Evolutionary conservation across 805 yeast species (phyloP).

Genomic region (Wickerhamiella siamensis): DNA sequence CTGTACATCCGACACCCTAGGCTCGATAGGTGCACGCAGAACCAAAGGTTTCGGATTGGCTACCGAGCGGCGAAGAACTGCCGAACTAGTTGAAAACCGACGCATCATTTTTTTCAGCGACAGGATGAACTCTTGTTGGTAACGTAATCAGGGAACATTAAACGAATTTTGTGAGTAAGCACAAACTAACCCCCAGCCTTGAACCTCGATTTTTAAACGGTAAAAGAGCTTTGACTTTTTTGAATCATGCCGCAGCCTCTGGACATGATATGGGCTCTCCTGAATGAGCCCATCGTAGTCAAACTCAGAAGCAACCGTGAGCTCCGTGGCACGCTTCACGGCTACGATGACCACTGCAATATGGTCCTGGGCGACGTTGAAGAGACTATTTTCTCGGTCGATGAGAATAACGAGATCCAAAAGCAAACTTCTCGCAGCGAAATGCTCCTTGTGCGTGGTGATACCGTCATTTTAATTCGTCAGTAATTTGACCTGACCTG

Average conservation of each 20-base stretch:
- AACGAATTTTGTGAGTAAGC: no score
- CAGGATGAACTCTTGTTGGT: neutral
- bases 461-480: slow-evolving; percentile 75
- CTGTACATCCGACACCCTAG: slow-evolving; percentile 56
- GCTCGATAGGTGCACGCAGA: slow-evolving; percentile 72
- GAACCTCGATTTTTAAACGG: no score
- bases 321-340: slow-evolving; percentile 77
- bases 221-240: no score
- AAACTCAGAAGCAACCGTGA: slow-evolving; percentile 92
- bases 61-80: slow-evolving; percentile 27
- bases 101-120: slow-evolving; percentile 3
- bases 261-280: slow-evolving; percentile 68
- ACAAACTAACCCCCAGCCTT: no score
- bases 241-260: slow-evolving; percentile 55
- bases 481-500: no score
- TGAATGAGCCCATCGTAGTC: slow-evolving; percentile 77
- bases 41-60: slow-evolving; percentile 34
- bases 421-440: slow-evolving; percentile 47
- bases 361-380: slow-evolving; percentile 86
- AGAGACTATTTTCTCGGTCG: slow-evolving; percentile 59
- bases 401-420: slow-evolving; percentile 32
- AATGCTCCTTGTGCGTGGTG: slow-evolving; percentile 96
- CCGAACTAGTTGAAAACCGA: slow-evolving; percentile 4
- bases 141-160: neutral
- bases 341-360: slow-evolving; percentile 93